Evolutionary conservation across 306 rosid species (phyloP).

Genomic region (Cucurbita argyrosperma): DNA sequence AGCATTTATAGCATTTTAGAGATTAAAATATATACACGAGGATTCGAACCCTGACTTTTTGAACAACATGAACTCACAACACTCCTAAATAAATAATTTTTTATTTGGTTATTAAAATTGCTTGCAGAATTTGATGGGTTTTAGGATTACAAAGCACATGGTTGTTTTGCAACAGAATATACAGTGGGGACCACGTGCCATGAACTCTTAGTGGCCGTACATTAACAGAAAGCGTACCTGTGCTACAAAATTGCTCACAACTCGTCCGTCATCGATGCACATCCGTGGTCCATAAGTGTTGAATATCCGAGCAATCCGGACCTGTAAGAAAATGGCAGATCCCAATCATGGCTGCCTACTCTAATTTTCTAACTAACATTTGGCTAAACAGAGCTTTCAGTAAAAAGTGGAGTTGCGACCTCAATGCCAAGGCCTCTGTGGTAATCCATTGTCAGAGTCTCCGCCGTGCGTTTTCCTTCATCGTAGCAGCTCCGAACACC

Average conservation of each 20-base stretch:
- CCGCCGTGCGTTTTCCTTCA: conserved; percentile 92
- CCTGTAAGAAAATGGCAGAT: conserved; percentile 20
- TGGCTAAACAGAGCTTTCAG: background rate
- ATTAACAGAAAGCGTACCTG: conserved; percentile 34
- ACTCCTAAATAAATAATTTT: background rate
- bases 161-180: background rate
- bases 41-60: background rate
- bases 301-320: conserved; percentile 82
- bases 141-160: background rate
- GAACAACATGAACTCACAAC: background rate
- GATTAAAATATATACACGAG: too few relatives aligned
- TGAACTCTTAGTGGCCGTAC: background rate
- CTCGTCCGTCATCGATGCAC: conserved; percentile 90
- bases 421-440: conserved; percentile 90
- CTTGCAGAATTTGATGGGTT: background rate
- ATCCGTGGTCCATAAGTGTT: conserved; percentile 86
- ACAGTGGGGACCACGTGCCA: background rate
- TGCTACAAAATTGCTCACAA: conserved; percentile 86
- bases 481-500: conserved; percentile 94
- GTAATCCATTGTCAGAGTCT: conserved; percentile 80
- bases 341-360: background rate
- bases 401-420: conserved; percentile 19
- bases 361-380: background rate
- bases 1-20: too few relatives aligned
- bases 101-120: background rate